These are phyloP conservation scores for Auriscalpium orientale DNA, from an alignment of 768 basidiomycete species.

Conservation along the genomic window DNA sequence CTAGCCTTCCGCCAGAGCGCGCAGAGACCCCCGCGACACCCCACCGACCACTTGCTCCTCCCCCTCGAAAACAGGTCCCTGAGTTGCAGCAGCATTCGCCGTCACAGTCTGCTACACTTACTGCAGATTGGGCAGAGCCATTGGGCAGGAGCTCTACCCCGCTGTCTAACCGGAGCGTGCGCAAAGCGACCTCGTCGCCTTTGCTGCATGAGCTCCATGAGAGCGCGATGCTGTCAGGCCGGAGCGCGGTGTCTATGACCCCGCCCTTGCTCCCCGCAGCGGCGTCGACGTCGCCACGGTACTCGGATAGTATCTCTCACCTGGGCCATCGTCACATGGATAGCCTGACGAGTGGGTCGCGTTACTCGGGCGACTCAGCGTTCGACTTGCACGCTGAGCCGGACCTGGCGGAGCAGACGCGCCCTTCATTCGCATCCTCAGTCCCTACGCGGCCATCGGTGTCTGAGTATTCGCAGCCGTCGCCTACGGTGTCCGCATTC, in stretches of 20 bases:
- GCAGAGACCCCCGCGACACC: constrained; percentile 59
- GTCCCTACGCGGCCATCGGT: constrained; percentile 44
- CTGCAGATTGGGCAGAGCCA: constrained; percentile 8
- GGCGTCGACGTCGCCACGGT: constrained; percentile 1
- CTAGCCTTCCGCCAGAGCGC: constrained; percentile 44
- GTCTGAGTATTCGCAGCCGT: constrained; percentile 63
- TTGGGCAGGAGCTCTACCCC: constrained; percentile 11
- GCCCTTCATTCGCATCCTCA: constrained; percentile 46
- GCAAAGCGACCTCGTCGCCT: constrained; percentile 44
- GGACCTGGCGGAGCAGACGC: constrained; percentile 24
- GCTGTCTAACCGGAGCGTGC: constrained; percentile 20
- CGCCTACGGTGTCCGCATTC: constrained; percentile 78
- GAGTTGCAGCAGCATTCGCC: constrained; percentile 49
- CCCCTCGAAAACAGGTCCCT: constrained; percentile 48
- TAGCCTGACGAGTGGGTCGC: constrained; percentile 14
- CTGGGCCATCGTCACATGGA: constrained; percentile 1
- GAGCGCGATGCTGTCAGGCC: background rate
- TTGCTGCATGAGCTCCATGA: constrained; percentile 13
- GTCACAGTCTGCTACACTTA: constrained; percentile 36
- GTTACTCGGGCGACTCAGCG: constrained; percentile 10
- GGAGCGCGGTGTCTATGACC: constrained; percentile 14
- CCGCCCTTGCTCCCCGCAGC: constrained; percentile 8
- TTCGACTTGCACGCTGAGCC: constrained; percentile 16
- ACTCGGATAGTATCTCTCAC: background rate
- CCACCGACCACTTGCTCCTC: constrained; percentile 56